Percentiles rank a stretch among this genome's conserved stretches.
These are phyloP conservation scores for Digitaria exilis DNA, from an alignment of 202 grass and related monocot species.

Conservation along the genomic window DNA sequence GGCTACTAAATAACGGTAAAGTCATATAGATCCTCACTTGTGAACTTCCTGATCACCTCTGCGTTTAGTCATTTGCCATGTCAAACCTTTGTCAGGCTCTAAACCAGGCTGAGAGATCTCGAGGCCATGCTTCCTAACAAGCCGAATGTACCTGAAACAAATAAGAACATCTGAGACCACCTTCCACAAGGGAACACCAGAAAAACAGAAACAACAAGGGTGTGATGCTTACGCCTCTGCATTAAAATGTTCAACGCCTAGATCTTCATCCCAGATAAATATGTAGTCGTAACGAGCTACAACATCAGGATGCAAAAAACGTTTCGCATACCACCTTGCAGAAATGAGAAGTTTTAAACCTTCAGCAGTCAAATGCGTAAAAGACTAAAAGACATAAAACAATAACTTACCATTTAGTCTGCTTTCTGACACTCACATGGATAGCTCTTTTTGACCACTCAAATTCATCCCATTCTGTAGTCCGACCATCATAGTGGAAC, in stretches of 20 bases:
- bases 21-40: conserved; percentile 61
- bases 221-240: conserved; percentile 75
- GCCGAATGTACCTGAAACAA: conserved; percentile 64
- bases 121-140: conserved; percentile 91
- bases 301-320: conserved; percentile 94
- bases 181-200: conserved; percentile 14
- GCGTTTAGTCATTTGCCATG: conserved; percentile 96
- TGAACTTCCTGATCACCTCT: conserved; percentile 78
- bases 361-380: not conserved
- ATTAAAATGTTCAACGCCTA: conserved; percentile 94
- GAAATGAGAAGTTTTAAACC: conserved; percentile 30
- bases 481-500: conserved; percentile 90
- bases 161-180: conserved; percentile 22
- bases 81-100: conserved; percentile 80
- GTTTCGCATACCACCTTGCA: conserved; percentile 96
- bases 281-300: conserved; percentile 87
- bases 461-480: conserved; percentile 95
- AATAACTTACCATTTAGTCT: conserved; percentile 85
- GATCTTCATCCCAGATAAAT: conserved; percentile 98
- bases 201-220: conserved; percentile 14
- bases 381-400: not conserved
- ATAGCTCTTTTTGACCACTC: conserved; percentile 91
- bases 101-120: conserved; percentile 97
- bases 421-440: conserved; percentile 77
- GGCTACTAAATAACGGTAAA: conserved; percentile 18